These are phyloP conservation scores for Saccharomyces pastorianus DNA, from an alignment of 1,139 yeast genomes.

Conservation along the genomic window DNA sequence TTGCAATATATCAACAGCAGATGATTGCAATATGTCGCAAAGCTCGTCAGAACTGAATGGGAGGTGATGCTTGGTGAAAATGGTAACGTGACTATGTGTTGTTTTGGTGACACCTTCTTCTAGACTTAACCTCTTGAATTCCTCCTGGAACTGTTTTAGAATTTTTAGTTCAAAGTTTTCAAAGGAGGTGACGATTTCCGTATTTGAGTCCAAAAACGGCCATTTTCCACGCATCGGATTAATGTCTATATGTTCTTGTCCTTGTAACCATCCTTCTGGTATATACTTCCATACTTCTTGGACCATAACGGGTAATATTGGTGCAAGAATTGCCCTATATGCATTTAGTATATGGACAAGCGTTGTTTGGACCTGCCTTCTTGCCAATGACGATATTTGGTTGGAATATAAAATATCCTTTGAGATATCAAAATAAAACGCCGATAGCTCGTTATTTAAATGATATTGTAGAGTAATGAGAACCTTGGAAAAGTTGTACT, in stretches of 20 bases:
- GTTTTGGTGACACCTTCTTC: conserved; percentile 49
- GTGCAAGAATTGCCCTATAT: conserved; percentile 62
- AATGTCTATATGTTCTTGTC: background rate
- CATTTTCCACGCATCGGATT: conserved; percentile 35
- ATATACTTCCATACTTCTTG: conserved; percentile 78
- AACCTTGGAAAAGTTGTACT: conserved; percentile 60
- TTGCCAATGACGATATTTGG: conserved; percentile 37
- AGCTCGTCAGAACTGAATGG: conserved; percentile 28
- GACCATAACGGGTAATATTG: conserved; percentile 71
- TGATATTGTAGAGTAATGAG: conserved; percentile 57
- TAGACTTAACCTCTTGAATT: conserved; percentile 8
- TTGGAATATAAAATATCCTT: conserved; percentile 85
- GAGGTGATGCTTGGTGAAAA: conserved; percentile 27
- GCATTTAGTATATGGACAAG: conserved; percentile 52
- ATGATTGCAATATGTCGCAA: conserved; percentile 60
- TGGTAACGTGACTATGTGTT: conserved; percentile 47
- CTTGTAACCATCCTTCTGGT: conserved; percentile 17
- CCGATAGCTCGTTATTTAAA: conserved; percentile 66
- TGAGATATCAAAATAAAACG: conserved; percentile 77
- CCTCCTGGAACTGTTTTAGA: conserved; percentile 20
- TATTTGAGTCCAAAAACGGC: conserved; percentile 7
- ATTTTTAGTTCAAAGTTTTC: conserved; percentile 35
- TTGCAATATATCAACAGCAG: conserved; percentile 36
- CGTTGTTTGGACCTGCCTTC: conserved; percentile 68
- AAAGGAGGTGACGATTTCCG: conserved; percentile 10